Conservation (phyloP, 2,329 filamentous ascomycete species). For the Colletotrichum lentis region DNA sequence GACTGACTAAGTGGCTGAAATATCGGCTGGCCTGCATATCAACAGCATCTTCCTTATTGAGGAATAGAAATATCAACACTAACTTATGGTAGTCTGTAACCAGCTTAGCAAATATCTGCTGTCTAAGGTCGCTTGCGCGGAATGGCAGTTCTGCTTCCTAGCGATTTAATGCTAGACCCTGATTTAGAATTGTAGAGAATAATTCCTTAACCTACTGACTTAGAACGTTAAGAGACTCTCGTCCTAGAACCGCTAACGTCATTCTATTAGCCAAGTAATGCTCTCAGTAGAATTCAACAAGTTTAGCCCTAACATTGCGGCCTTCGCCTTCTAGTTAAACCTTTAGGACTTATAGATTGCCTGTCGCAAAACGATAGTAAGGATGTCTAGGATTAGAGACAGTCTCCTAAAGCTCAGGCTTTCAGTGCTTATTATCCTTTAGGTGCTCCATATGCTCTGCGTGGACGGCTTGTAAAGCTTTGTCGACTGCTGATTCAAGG, state of each 20-base stretch:
- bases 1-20: constrained; percentile 86
- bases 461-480: constrained; percentile 87
- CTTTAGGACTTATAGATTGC: constrained; percentile 85
- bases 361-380: constrained; percentile 89
- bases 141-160: constrained; percentile 63
- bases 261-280: constrained; percentile 93
- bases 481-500: constrained; percentile 80
- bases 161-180: constrained; percentile 70
- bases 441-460: constrained; percentile 98
- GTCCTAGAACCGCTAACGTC: constrained; percentile 87
- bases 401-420: constrained; percentile 86
- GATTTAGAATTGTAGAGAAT: constrained; percentile 82
- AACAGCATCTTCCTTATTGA: constrained; percentile 83
- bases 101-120: constrained; percentile 85
- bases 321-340: constrained; percentile 80
- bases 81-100: constrained; percentile 88
- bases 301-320: constrained; percentile 85
- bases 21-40: constrained; percentile 83
- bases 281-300: constrained; percentile 87
- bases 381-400: constrained; percentile 86
- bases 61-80: constrained; percentile 82
- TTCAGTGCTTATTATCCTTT: constrained; percentile 87
- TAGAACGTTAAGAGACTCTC: constrained; percentile 81
- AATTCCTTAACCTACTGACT: constrained; percentile 84
- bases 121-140: constrained; percentile 59